These are phyloP conservation scores for Triangularia setosa DNA, from an alignment of 2,329 filamentous ascomycete genomes.

Conservation along the genomic window DNA sequence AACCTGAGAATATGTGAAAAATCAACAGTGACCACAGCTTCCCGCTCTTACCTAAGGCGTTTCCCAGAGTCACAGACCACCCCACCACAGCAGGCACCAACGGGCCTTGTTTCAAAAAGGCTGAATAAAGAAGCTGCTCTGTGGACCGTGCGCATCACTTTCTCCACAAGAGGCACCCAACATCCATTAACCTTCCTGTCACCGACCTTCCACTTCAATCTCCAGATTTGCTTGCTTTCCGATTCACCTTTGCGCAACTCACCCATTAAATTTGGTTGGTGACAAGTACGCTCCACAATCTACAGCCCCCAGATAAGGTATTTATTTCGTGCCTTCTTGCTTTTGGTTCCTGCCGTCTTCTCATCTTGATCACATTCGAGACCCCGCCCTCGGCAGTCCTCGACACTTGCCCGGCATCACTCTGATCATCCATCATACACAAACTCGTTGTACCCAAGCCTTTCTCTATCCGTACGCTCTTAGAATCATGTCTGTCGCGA, in stretches of 20 bases:
- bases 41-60: too few species aligned
- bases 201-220: background rate
- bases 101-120: background rate
- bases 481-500: background rate
- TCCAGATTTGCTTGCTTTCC: background rate
- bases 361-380: background rate
- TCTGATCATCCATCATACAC: background rate
- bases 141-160: background rate
- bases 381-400: background rate
- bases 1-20: too few species aligned
- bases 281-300: background rate
- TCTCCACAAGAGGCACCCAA: background rate
- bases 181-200: background rate
- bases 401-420: background rate
- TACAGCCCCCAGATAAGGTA: background rate
- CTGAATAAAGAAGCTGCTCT: background rate
- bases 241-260: background rate
- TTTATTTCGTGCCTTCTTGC: background rate
- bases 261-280: background rate
- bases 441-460: background rate
- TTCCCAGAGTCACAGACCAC: background rate
- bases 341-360: background rate
- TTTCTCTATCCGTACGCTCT: background rate
- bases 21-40: background rate
- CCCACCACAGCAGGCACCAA: slow-evolving; percentile 1